Evolutionary conservation across 2,329 filamentous ascomycete species (phyloP), one percentile per base, ranked within the genome.

Genomic region (Pseudonectria foliicola): DNA sequence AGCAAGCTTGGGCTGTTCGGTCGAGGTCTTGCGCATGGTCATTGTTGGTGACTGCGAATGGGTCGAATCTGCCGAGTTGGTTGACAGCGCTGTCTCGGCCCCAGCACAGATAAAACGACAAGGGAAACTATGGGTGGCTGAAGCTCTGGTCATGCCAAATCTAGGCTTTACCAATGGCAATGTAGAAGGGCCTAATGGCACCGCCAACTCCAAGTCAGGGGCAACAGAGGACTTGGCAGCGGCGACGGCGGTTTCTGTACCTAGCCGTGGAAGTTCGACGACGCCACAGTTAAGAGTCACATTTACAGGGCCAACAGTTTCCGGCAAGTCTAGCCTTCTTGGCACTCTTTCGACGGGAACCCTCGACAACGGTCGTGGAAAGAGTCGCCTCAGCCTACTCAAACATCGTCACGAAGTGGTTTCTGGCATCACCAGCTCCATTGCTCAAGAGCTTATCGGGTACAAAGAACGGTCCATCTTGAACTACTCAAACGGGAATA

Each of bases 351-450:
- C 86, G 0, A 94, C 87, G 0, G 88, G 88, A 2, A 83, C 81
- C 2, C 67, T 95, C 13, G 92, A 98, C 56, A 95, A 96, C 57
- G 90, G 90, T 0, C 74, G 89, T 43, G 92, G 92, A 1, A 92
- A 88, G 55, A 94, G 87, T 55, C 77, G 92, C 34, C 68, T 95
- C 16, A 90, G 85, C 51, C 71, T 96, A 33, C 68, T 98, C 21
- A 95, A 88, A 56, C 92, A 98, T 60, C 80, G 85, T 10, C 92
- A 98, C 55, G 92, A 98, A 57, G 84, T 96, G 38, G 82, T 75
- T 3, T 93, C 90, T 3, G 92, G 92, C 1, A 73, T 95, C 43
- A 98, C 92, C 2, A 95, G 88, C 55, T 96, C 90, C 6, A 82
- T 98, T 29, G 86, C 92, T 0, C 90, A 95, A 53, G 92, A 96